Conservation (phyloP, 2,329 filamentous ascomycete genomes). For the Ophiosphaerella narmari region DNA sequence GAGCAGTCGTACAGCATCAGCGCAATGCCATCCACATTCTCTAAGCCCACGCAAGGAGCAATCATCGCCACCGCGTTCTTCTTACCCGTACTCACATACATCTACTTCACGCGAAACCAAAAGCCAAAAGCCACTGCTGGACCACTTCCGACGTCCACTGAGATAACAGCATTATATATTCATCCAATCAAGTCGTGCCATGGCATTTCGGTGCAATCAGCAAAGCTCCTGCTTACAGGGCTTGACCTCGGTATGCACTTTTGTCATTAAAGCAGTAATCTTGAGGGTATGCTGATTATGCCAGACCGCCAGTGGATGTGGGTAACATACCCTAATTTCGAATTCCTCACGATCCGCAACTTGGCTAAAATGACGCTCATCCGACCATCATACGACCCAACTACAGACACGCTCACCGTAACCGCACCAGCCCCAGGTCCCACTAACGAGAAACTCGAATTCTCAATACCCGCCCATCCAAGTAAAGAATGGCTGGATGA, state of each 20-base stretch:
- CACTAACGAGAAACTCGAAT: conserved; percentile 36
- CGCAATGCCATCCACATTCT: conserved; percentile 27
- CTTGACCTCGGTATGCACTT: conserved; percentile 55
- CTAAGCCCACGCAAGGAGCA: conserved; percentile 25
- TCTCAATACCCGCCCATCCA: conserved; percentile 62
- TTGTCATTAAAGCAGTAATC: not conserved
- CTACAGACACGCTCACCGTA: conserved; percentile 55
- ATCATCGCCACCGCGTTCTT: conserved; percentile 33
- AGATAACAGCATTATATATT: conserved; percentile 57
- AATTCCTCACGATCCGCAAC: conserved; percentile 67
- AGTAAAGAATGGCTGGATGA: conserved; percentile 56
- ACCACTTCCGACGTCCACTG: conserved; percentile 44
- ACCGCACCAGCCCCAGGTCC: conserved; percentile 50
- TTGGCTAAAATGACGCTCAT: conserved; percentile 67
- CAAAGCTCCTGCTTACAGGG: conserved; percentile 59
- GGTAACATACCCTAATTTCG: conserved; percentile 56
- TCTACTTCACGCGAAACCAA: conserved; percentile 23
- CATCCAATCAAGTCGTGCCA: conserved; percentile 72
- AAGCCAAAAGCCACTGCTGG: conserved; percentile 19
- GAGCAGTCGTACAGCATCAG: not conserved
- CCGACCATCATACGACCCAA: conserved; percentile 55
- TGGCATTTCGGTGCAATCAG: conserved; percentile 59
- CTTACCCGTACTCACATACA: conserved; percentile 39
- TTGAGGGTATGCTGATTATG: conserved; percentile 4
- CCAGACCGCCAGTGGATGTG: conserved; percentile 70